These are phyloP conservation scores for Boletus edulis DNA, from an alignment of 768 basidiomycete genomes.

Conservation along the genomic window DNA sequence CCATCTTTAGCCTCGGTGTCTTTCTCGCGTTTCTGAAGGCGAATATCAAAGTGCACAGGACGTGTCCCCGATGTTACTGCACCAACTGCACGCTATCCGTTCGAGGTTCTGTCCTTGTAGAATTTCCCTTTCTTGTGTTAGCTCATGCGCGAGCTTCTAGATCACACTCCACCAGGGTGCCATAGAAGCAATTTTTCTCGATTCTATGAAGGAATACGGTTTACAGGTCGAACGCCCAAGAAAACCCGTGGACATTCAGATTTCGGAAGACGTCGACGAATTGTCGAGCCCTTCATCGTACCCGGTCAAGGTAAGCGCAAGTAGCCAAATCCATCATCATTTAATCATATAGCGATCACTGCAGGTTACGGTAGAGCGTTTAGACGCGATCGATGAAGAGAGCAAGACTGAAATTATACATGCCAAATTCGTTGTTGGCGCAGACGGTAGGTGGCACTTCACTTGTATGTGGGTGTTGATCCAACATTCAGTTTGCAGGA, in stretches of 20 bases:
- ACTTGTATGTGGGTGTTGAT: neutral
- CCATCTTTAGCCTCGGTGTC: neutral
- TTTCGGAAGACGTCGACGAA: conserved; percentile 36
- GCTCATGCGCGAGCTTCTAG: conserved; percentile 10
- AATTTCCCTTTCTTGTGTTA: neutral
- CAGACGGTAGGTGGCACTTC: conserved; percentile 27
- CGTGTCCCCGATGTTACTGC: conserved; percentile 62
- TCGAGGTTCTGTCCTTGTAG: conserved; percentile 46
- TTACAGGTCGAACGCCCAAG: conserved; percentile 37
- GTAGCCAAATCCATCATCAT: neutral
- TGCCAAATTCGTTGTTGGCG: conserved; percentile 36
- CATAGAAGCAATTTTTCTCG: conserved; percentile 42
- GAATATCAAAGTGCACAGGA: conserved; percentile 49
- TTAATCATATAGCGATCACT: neutral
- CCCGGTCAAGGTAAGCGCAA: conserved; percentile 28
- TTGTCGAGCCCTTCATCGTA: conserved; percentile 32
- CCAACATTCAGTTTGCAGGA: conserved; percentile 19
- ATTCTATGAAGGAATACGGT: conserved; percentile 33
- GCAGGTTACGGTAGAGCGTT: conserved; percentile 25
- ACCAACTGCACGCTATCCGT: conserved; percentile 65
- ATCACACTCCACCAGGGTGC: conserved; percentile 40
- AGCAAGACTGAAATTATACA: conserved; percentile 31
- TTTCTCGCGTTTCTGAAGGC: neutral
- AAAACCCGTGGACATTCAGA: conserved; percentile 29
- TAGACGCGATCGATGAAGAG: conserved; percentile 27